A percentile compares a stretch with the other conserved stretches of the same genome.
Conservation (phyloP, 2,329 filamentous ascomycete genomes). For the Coleophoma cylindrospora region DNA sequence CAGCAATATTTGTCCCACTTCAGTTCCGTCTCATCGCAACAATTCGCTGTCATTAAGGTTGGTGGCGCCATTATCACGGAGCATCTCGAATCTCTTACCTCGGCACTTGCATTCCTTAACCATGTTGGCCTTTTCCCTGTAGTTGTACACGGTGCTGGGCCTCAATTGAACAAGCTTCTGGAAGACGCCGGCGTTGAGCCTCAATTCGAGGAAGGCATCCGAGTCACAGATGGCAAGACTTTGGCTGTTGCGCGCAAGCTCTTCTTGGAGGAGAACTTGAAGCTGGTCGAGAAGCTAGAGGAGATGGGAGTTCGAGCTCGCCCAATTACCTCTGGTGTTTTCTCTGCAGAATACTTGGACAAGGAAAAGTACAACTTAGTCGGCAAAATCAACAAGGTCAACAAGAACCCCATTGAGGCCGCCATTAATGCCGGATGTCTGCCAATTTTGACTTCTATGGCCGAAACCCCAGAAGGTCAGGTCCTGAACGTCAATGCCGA, state of each 20-base stretch:
- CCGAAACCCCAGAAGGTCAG: conserved; percentile 85
- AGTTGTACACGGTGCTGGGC: conserved; percentile 91
- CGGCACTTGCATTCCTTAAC: conserved; percentile 85
- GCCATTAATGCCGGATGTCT: conserved; percentile 88
- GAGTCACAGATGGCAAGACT: conserved; percentile 94
- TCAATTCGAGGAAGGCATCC: conserved; percentile 92
- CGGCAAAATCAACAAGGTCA: conserved; percentile 90
- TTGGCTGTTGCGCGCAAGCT: conserved; percentile 84
- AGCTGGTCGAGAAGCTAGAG: conserved; percentile 85
- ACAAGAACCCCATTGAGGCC: conserved; percentile 84
- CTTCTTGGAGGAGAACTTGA: conserved; percentile 93
- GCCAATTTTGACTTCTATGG: conserved; percentile 93
- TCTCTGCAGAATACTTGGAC: conserved; percentile 90
- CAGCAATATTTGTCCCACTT: conserved; percentile 98
- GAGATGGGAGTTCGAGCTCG: conserved; percentile 83
- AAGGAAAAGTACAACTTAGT: conserved; percentile 95
- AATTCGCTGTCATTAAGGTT: conserved; percentile 98
- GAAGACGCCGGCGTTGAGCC: conserved; percentile 90
- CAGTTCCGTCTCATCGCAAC: conserved; percentile 91
- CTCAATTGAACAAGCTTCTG: conserved; percentile 88
- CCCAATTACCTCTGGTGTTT: conserved; percentile 84
- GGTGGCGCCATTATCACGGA: conserved; percentile 94
- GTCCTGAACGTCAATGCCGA: conserved; percentile 97
- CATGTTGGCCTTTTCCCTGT: conserved; percentile 93
- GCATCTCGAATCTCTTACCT: conserved; percentile 85